Evolutionary conservation across 1,284 basidiomycete genomes (phyloP).

Genomic region (Somion occarium): DNA sequence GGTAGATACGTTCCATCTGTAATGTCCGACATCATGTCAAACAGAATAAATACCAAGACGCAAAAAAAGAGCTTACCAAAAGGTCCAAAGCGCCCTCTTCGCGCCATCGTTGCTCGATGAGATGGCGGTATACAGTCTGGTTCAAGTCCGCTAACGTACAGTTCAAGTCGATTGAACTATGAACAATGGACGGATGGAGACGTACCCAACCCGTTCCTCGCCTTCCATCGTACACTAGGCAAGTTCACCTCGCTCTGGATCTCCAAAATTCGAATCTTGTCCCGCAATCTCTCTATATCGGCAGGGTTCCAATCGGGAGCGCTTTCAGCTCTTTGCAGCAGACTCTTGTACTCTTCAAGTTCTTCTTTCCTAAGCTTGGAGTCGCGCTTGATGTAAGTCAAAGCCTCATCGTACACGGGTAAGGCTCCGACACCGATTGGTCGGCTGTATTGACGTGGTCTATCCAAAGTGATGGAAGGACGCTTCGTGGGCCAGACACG

Average conservation of each 20-base stretch:
- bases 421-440: slow-evolving; percentile 64
- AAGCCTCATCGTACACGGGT: slow-evolving; percentile 81
- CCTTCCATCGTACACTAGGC: slow-evolving; percentile 74
- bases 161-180: slow-evolving; percentile 6
- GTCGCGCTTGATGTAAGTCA: slow-evolving; percentile 59
- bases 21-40: too few species aligned
- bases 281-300: slow-evolving; percentile 38
- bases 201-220: slow-evolving; percentile 72
- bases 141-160: slow-evolving; percentile 52
- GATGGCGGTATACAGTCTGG: slow-evolving; percentile 69
- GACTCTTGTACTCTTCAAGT: slow-evolving; percentile 34
- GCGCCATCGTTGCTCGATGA: slow-evolving; percentile 85
- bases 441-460: slow-evolving; percentile 60
- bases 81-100: slow-evolving; percentile 80
- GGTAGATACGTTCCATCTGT: slow-evolving; percentile 91
- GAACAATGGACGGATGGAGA: slow-evolving; percentile 11
- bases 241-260: slow-evolving; percentile 65
- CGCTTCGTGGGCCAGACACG: slow-evolving; percentile 25
- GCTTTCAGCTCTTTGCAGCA: slow-evolving; percentile 22
- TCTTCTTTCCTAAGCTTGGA: slow-evolving; percentile 40
- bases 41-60: too few species aligned
- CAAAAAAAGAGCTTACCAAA: slow-evolving; percentile 59
- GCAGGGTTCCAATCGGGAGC: slow-evolving; percentile 22
- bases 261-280: slow-evolving; percentile 34
- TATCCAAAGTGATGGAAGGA: slow-evolving; percentile 43